Evolutionary conservation across 352 stramenopile species (phyloP), one percentile per base, ranked within the genome.

Genomic region (Phytopythium oedochilum): DNA sequence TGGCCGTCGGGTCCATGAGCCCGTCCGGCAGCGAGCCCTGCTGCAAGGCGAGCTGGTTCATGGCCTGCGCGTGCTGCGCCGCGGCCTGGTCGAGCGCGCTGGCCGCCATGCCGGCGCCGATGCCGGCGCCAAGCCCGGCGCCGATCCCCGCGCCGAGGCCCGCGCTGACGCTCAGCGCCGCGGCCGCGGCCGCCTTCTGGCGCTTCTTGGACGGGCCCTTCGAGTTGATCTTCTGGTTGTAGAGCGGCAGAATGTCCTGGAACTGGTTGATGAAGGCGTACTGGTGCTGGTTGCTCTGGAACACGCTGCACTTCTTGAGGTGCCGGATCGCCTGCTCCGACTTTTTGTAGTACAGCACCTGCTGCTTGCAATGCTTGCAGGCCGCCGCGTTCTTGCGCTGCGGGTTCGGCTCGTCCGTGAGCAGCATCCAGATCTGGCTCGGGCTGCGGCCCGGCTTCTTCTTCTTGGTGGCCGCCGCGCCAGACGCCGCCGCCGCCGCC

Each of bases 331-430:
- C 80, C 53, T 93, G 83, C 68, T 93, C 83, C 29, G 83, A 93
- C 53, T 91, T 93, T 51, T 93, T 93, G 64, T 93, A 93, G 66
- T 93, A 93, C 25, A 88, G 50, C 38, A 93, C 83, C 34, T 89
- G 75, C 58, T 91, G 76, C 65, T 93, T 89, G 67, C 83, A 93
- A 63, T 93, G 83, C 63, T 93, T 93, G 64, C 83, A 93, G 28
- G 76, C 61, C 31, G 83, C 75, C 9, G 83, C 66, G 50, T 91
- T 91, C 61, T 80, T 80, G 11, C 80, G 76, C 58, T 93, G 80
- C 49, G 83, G 83, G 63, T 89, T 75, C 15, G 76, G 73, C 48
- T 93, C 83, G 64, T 93, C 83, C 31, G 83, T 93, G 54, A 93
- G 69, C 50, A 93, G 71, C 65, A 87, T 69, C 83, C 82, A 92